These are phyloP conservation scores for Paecilomyces fulvus DNA, from an alignment of 2,329 filamentous ascomycete genomes.

Conservation along the genomic window DNA sequence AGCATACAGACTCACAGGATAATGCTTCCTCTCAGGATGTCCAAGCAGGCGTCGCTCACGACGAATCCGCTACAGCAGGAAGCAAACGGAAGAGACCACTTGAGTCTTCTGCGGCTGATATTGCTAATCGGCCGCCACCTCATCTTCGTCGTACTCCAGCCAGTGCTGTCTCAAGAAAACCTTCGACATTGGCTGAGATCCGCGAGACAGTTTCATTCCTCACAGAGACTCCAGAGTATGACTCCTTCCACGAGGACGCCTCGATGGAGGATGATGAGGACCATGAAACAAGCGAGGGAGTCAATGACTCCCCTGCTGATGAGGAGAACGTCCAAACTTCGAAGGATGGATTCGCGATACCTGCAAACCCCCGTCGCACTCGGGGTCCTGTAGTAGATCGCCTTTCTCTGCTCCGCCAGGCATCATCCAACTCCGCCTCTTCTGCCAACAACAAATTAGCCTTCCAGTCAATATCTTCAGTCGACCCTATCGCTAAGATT, in stretches of 20 bases:
- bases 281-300: slow-evolving; percentile 37
- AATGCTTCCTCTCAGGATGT: slow-evolving; percentile 19
- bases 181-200: slow-evolving; percentile 69
- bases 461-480: slow-evolving; percentile 20
- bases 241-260: slow-evolving; percentile 47
- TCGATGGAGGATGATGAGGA: slow-evolving; percentile 41
- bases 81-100: slow-evolving; percentile 34
- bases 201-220: slow-evolving; percentile 75
- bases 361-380: slow-evolving; percentile 29
- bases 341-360: slow-evolving; percentile 19
- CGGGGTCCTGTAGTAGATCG: slow-evolving; percentile 37
- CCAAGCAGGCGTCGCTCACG: slow-evolving; percentile 10
- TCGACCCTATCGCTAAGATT: slow-evolving; percentile 12
- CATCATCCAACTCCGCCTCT: slow-evolving; percentile 35
- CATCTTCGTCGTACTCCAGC: slow-evolving; percentile 52
- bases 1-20: slow-evolving; percentile 34
- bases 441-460: slow-evolving; percentile 21
- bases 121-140: slow-evolving; percentile 48
- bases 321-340: slow-evolving; percentile 10
- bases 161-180: slow-evolving; percentile 52
- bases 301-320: slow-evolving; percentile 15
- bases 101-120: slow-evolving; percentile 32
- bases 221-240: slow-evolving; percentile 57
- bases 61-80: slow-evolving; percentile 12
- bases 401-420: slow-evolving; percentile 35